Percentiles rank a stretch among this genome's conserved stretches.
Conservation (phyloP, 305 asterid genomes). For the Euphrasia arctica region DNA sequence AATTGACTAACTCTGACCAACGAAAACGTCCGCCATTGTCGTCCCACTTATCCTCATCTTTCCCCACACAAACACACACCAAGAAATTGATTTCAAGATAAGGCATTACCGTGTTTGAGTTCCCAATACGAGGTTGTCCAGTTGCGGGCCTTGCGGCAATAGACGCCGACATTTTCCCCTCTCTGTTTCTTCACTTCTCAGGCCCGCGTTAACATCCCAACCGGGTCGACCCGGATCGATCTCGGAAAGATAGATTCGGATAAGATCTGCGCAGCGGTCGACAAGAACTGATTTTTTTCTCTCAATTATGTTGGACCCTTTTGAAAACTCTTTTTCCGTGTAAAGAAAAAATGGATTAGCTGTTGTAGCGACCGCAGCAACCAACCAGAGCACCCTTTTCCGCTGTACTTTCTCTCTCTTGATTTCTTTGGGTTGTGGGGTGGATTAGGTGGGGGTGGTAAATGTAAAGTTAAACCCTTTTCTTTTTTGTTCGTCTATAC, state of each 20-base stretch:
- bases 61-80: constrained; percentile 5
- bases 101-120: constrained; percentile 70
- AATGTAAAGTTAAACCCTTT: constrained; percentile 14
- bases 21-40: constrained; percentile 14
- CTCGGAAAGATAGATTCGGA: constrained; percentile 24
- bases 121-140: constrained; percentile 85
- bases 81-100: not conserved
- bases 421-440: constrained; percentile 21
- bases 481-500: constrained; percentile 26
- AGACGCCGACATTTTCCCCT: constrained; percentile 65
- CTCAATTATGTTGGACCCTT: not conserved
- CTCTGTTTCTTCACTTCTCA: constrained; percentile 18
- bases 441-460: constrained; percentile 33
- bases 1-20: constrained; percentile 37
- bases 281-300: constrained; percentile 11
- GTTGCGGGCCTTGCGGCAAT: constrained; percentile 43
- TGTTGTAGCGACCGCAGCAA: constrained; percentile 35
- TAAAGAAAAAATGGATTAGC: constrained; percentile 24
- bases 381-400: constrained; percentile 39
- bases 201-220: constrained; percentile 32
- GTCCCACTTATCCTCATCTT: constrained; percentile 13
- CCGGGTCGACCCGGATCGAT: constrained; percentile 38
- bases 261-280: constrained; percentile 34
- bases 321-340: constrained; percentile 2
- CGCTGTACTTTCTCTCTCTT: constrained; percentile 22